Base-by-base conservation (phyloP, 2,329 filamentous ascomycete genomes). In the Verticillium longisporum region DNA sequence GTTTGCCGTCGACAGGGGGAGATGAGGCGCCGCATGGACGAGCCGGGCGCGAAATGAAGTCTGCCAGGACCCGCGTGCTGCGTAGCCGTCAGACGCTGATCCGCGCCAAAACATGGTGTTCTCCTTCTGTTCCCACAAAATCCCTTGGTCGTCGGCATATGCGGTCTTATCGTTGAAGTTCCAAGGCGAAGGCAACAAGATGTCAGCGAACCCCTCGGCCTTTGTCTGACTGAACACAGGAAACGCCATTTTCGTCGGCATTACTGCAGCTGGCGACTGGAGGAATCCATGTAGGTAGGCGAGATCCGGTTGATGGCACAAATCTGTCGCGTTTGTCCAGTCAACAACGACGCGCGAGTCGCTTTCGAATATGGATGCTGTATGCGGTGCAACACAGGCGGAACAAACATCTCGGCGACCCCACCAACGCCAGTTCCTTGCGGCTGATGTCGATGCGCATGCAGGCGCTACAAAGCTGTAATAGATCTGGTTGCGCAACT, bases 161-260 rank as follows among this genome's bases (percentile, higher is more conserved):
- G 79, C 75, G 0, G 79, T 77, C 4, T 80, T 74, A 1, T 81
- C 78, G 32, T 83, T 80, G 0, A 75, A 69, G 9, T 61, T 62
- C 60, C 59, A 82, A 73, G 67, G 81, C 78, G 84, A 69, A 0
- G 91, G 91, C 59, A 92, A 88, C 26, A 93, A 74, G 37, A 96
- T 90, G 70, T 96, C 91, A 64, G 82, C 85, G 74, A 90, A 94
- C 5, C 87, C 86, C 54, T 83, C 80, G 1, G 88, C 85, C 67
- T 91, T 92, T 56, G 86, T 88, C 62, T 89, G 82, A 63, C 90
- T 90, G 74, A 95, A 95, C 11, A 95, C 77, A 0, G 91, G 91
- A 2, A 89, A 74, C 4, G 95, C 78, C 26, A 87, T 79, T 63
- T 84, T 82, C 1, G 88, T 82, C 0, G 87, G 83, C 57, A 84